phyloP scores from a whole-genome alignment of 129 eudicot genomes.

The Helianthus tuberosus region DNA sequence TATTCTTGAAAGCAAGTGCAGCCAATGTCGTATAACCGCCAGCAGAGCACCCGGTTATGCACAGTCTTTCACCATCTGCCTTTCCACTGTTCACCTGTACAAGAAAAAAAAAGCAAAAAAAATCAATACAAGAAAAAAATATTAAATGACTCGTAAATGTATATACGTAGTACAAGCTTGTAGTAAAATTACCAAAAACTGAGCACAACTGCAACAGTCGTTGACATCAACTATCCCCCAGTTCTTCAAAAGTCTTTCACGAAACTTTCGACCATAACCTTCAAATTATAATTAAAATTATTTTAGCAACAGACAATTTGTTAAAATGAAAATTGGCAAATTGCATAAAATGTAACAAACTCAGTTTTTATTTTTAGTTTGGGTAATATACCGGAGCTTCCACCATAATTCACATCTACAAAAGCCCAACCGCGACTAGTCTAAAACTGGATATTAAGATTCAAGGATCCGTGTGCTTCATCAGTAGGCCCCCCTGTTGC shows the following conservation, averaged over 20 bases:
- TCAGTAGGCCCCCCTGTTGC: slow-evolving; percentile 52
- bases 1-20: slow-evolving; percentile 45
- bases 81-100: slow-evolving; percentile 45
- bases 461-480: slow-evolving; percentile 50
- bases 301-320: background rate
- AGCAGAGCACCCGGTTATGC: slow-evolving; percentile 58
- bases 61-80: slow-evolving; percentile 46
- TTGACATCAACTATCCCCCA: slow-evolving; percentile 59
- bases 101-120: slow-evolving; percentile 1
- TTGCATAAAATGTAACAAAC: background rate
- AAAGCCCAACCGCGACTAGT: slow-evolving; percentile 61
- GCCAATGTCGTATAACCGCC: slow-evolving; percentile 61
- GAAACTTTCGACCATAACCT: slow-evolving; percentile 60
- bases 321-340: background rate
- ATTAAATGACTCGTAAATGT: background rate
- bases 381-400: slow-evolving; percentile 46
- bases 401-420: slow-evolving; percentile 58
- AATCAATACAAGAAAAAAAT: background rate
- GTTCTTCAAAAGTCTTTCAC: slow-evolving; percentile 47
- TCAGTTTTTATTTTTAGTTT: background rate
- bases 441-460: slow-evolving; percentile 55
- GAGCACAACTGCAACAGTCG: slow-evolving; percentile 49
- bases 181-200: slow-evolving; percentile 35
- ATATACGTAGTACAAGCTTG: background rate
- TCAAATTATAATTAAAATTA: slow-evolving; percentile 11